phyloP scores from a whole-genome alignment of 495 filamentous ascomycete species.

The Chaetomium fimeti region DNA sequence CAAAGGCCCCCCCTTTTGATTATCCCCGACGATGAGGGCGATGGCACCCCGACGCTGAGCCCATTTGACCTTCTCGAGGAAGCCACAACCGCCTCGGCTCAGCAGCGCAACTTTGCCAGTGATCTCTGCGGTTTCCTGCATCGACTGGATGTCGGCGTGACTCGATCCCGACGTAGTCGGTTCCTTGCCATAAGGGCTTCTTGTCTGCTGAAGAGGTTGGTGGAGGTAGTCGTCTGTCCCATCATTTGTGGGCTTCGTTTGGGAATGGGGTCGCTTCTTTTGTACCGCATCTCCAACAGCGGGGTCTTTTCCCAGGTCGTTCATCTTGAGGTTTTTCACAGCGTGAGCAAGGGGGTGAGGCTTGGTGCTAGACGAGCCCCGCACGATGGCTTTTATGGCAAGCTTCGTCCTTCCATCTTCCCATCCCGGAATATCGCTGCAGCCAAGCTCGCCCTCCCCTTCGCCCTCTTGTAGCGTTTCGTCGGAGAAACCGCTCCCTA shows the following conservation, averaged over 20 bases:
- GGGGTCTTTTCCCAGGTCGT: conserved; percentile 26
- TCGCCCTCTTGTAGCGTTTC: conserved; percentile 62
- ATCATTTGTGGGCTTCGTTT: conserved; percentile 53
- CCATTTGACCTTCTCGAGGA: conserved; percentile 97
- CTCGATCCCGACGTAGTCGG: conserved; percentile 44
- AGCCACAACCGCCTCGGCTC: conserved; percentile 91
- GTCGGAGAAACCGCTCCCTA: conserved; percentile 85
- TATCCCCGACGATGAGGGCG: conserved; percentile 91
- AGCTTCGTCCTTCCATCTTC: conserved; percentile 47
- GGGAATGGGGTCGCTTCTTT: conserved; percentile 26
- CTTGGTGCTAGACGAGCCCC: conserved; percentile 28
- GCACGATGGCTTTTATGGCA: conserved; percentile 24
- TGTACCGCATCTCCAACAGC: conserved; percentile 26
- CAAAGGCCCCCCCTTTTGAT: conserved; percentile 78
- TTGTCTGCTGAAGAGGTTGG: conserved; percentile 52
- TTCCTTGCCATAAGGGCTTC: conserved; percentile 34
- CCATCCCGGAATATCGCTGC: conserved; percentile 96
- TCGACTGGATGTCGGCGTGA: conserved; percentile 91
- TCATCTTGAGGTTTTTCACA: conserved; percentile 24
- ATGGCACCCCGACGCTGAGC: conserved; percentile 83
- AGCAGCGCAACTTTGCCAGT: conserved; percentile 86
- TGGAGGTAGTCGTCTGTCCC: conserved; percentile 93
- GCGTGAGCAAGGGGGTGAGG: conserved; percentile 11
- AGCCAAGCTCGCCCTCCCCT: conserved; percentile 86
- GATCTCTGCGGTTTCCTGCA: conserved; percentile 94